These are phyloP conservation scores for Diaporthe australafricana DNA, from an alignment of 2,329 filamentous ascomycete species.

Conservation along the genomic window DNA sequence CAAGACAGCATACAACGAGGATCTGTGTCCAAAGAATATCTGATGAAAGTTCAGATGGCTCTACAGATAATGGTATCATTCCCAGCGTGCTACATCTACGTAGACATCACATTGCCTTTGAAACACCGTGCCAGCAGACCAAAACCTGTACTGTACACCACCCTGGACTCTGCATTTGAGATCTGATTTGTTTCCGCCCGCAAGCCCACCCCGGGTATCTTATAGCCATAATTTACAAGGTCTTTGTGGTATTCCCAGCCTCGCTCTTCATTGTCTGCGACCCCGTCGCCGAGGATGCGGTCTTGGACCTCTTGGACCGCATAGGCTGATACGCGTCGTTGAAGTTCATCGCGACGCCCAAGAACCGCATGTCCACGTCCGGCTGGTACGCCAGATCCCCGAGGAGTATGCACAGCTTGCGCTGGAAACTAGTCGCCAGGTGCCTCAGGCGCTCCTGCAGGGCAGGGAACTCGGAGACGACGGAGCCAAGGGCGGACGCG, in stretches of 20 bases:
- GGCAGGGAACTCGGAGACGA: slow-evolving; percentile 76
- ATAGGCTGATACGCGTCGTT: slow-evolving; percentile 94
- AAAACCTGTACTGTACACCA: neutral
- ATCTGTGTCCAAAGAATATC: neutral
- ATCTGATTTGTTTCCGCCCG: neutral
- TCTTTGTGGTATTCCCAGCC: slow-evolving; percentile 7
- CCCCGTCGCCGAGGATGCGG: slow-evolving; percentile 7
- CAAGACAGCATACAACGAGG: too few species aligned
- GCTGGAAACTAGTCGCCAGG: slow-evolving; percentile 81
- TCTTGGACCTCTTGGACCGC: slow-evolving; percentile 51
- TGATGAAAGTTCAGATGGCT: neutral
- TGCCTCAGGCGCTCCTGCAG: slow-evolving; percentile 79
- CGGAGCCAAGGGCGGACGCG: slow-evolving; percentile 61
- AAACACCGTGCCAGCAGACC: neutral
- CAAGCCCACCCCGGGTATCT: neutral
- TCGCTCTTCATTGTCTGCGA: slow-evolving; percentile 32
- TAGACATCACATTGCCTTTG: neutral
- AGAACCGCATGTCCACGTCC: slow-evolving; percentile 93
- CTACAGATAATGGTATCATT: slow-evolving; percentile 14
- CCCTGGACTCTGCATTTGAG: neutral
- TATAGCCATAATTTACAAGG: slow-evolving; percentile 1
- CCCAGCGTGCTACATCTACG: neutral
- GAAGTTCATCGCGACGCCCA: slow-evolving; percentile 98
- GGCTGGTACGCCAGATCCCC: slow-evolving; percentile 94
- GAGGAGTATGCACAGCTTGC: slow-evolving; percentile 81